phyloP scores from a whole-genome alignment of 2,329 filamentous ascomycete genomes.

The Zopfia rhizophila region DNA sequence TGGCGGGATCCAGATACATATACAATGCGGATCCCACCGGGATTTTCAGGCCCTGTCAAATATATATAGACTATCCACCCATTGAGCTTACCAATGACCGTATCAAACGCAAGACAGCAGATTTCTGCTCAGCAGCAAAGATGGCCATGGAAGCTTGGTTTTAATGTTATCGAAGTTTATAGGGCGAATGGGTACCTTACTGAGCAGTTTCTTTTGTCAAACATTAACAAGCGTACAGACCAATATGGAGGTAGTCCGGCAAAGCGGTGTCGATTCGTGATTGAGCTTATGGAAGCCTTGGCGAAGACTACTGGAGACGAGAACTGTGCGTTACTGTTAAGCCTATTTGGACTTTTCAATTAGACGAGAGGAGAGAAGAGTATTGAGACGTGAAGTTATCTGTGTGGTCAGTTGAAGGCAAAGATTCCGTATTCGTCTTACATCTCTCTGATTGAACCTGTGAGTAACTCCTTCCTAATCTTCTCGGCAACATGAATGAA shows the following conservation, averaged over 20 bases:
- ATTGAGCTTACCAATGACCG: conserved; percentile 56
- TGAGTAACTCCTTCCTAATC: conserved; percentile 22
- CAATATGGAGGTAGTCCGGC: conserved; percentile 61
- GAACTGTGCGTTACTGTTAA: conserved; percentile 39
- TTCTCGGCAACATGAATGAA: neutral
- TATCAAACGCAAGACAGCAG: conserved; percentile 54
- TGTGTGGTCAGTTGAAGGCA: conserved; percentile 61
- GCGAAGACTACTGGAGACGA: conserved; percentile 37
- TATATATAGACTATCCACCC: conserved; percentile 38
- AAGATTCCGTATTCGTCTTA: conserved; percentile 60
- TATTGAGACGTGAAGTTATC: conserved; percentile 63
- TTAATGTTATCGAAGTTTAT: conserved; percentile 64
- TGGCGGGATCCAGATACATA: conserved; percentile 58
- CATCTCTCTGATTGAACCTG: conserved; percentile 66
- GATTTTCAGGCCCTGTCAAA: conserved; percentile 40
- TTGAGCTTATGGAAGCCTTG: conserved; percentile 59
- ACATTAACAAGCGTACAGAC: conserved; percentile 61
- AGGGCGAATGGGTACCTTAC: conserved; percentile 62
- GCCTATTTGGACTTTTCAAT: conserved; percentile 61
- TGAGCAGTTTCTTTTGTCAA: conserved; percentile 62
- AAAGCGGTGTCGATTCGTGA: conserved; percentile 64
- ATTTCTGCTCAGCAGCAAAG: conserved; percentile 58
- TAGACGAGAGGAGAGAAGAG: conserved; percentile 62
- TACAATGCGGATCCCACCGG: conserved; percentile 41
- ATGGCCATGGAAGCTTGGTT: conserved; percentile 66